These are phyloP conservation scores for Scleromitrula shiraiana DNA, from an alignment of 2,329 filamentous ascomycete species.

Conservation along the genomic window DNA sequence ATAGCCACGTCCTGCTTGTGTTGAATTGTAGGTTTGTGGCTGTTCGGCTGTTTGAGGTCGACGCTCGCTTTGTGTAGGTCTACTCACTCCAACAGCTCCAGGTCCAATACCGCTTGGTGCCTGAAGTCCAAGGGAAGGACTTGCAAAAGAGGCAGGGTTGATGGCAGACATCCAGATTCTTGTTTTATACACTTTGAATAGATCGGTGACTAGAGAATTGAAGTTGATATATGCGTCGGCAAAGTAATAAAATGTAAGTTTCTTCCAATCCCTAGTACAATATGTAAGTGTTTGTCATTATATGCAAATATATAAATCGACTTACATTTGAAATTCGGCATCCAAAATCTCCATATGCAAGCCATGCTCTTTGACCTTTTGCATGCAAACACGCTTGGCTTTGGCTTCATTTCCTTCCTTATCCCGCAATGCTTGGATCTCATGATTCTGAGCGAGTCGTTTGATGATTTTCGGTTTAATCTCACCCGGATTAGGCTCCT, in stretches of 20 bases:
- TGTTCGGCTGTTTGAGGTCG: constrained; percentile 35
- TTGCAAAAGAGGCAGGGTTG: constrained; percentile 92
- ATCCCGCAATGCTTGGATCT: constrained; percentile 80
- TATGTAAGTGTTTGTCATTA: neutral
- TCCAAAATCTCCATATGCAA: constrained; percentile 98
- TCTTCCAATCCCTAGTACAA: constrained; percentile 81
- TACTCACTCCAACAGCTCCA: constrained; percentile 52
- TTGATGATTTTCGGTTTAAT: constrained; percentile 97
- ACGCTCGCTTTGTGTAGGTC: constrained; percentile 32
- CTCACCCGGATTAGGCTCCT: constrained; percentile 64
- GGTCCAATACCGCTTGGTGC: constrained; percentile 60
- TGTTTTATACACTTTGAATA: constrained; percentile 99
- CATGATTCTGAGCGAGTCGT: constrained; percentile 82
- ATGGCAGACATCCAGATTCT: constrained; percentile 99
- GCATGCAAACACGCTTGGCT: constrained; percentile 91
- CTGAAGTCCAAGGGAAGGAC: constrained; percentile 63
- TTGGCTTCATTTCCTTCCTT: constrained; percentile 98
- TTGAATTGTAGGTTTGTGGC: constrained; percentile 17
- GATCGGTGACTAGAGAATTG: constrained; percentile 90
- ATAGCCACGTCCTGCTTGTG: constrained; percentile 24
- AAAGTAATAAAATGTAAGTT: constrained; percentile 98
- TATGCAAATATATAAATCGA: constrained; percentile 17
- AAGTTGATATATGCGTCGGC: constrained; percentile 98
- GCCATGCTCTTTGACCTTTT: constrained; percentile 90
- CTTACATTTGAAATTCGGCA: constrained; percentile 96